Percentiles rank a stretch among this genome's conserved stretches.
These are phyloP conservation scores for Salix purpurea DNA, from an alignment of 345 rosid species.

Conservation along the genomic window DNA sequence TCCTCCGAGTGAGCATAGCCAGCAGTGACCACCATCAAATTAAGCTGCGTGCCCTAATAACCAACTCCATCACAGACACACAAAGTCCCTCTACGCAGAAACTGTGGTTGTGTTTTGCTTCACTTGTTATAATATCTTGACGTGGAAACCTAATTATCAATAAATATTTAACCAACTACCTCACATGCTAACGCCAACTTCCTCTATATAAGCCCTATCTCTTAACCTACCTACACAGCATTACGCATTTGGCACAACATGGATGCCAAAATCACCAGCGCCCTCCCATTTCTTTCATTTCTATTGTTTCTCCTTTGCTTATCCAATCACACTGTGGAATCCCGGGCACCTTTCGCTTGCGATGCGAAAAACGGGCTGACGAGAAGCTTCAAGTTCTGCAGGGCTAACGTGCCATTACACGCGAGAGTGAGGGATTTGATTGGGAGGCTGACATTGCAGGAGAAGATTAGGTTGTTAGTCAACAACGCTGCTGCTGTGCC, in stretches of 20 bases:
- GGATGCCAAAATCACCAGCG: neutral
- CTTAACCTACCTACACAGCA: neutral
- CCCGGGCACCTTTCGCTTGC: slow-evolving; percentile 26
- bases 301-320: slow-evolving; percentile 3
- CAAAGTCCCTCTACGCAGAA: neutral
- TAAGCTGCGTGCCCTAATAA: slow-evolving; percentile 8
- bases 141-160: slow-evolving; percentile 19
- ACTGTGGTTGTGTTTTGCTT: neutral
- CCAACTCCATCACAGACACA: neutral
- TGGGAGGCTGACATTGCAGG: slow-evolving; percentile 27
- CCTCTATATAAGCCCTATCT: neutral
- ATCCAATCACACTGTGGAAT: neutral
- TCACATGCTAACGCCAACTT: slow-evolving; percentile 9
- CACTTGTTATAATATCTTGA: neutral
- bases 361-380: slow-evolving; percentile 19
- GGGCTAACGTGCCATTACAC: slow-evolving; percentile 15
- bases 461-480: slow-evolving; percentile 25
- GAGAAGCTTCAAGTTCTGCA: slow-evolving; percentile 18
- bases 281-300: neutral
- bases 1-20: neutral
- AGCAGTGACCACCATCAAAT: neutral
- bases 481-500: slow-evolving; percentile 30
- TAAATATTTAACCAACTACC: neutral
- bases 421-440: slow-evolving; percentile 25
- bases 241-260: neutral